A percentile compares a stretch with the other conserved stretches of the same genome.
Evolutionary conservation across 768 basidiomycete species (phyloP).

Genomic region (Phlebiopsis gigantea): DNA sequence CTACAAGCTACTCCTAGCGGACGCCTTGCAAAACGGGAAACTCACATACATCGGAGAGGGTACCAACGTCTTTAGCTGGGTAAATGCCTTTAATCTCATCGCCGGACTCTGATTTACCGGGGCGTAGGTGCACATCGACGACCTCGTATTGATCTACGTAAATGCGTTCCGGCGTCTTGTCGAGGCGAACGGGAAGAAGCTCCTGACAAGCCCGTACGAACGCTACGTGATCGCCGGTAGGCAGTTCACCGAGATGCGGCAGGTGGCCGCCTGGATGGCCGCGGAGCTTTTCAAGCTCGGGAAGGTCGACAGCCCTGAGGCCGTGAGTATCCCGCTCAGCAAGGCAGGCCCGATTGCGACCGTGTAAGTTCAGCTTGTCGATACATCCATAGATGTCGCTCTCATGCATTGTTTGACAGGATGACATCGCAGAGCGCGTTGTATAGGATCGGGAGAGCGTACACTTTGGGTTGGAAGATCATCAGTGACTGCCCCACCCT

Average conservation of each 20-base stretch:
- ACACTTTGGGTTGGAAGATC: background rate
- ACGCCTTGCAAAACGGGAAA: background rate
- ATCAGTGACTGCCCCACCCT: background rate
- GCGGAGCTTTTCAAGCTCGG: background rate
- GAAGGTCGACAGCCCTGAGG: background rate
- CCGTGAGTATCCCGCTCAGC: background rate
- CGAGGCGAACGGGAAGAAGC: background rate
- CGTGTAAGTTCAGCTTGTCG: background rate
- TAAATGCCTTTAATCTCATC: background rate
- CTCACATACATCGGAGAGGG: background rate
- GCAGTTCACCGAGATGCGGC: background rate
- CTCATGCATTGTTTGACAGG: background rate
- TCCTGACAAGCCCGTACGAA: background rate
- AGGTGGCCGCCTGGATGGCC: background rate
- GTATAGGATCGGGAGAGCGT: background rate
- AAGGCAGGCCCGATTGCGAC: background rate
- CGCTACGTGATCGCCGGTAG: background rate
- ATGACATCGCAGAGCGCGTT: background rate
- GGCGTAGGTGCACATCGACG: background rate
- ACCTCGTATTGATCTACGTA: background rate
- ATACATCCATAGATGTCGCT: background rate
- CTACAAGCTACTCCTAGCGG: background rate
- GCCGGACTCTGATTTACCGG: too few relatives aligned
- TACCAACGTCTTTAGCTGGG: background rate
- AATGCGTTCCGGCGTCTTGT: background rate